Evolutionary conservation across 805 yeast genomes (phyloP).

Genomic region (Monosporozyma aerobia): DNA sequence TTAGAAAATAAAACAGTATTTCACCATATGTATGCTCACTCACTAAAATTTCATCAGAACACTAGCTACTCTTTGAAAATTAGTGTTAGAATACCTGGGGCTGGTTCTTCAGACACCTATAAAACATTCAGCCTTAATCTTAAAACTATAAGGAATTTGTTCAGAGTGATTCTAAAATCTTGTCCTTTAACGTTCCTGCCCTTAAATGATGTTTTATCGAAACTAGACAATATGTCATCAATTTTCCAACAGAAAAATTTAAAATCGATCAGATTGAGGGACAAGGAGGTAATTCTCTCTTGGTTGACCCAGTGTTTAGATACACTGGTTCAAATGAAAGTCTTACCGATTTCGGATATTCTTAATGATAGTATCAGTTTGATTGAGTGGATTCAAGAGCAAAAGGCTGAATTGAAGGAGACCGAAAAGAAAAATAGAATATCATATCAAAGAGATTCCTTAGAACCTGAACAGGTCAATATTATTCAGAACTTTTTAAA

Average conservation of each 20-base stretch:
- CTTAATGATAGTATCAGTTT: conserved; percentile 9
- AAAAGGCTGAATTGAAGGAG: conserved; percentile 1
- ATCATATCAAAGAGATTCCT: background rate
- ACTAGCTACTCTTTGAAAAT: conserved; percentile 8
- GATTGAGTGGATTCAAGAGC: conserved; percentile 12
- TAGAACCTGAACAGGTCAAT: conserved; percentile 24
- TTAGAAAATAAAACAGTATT: conserved; percentile 7
- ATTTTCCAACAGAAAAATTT: background rate
- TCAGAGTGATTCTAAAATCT: conserved; percentile 10
- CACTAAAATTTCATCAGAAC: conserved; percentile 14
- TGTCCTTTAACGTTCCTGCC: conserved; percentile 20
- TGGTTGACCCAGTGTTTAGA: conserved; percentile 12
- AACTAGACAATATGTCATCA: conserved; percentile 3
- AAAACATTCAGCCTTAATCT: conserved; percentile 5
- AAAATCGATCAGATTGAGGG: background rate
- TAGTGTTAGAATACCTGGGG: background rate
- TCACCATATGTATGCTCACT: conserved; percentile 11
- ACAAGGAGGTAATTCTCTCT: background rate
- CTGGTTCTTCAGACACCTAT: background rate
- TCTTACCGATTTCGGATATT: conserved; percentile 1
- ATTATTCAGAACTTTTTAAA: conserved; percentile 21
- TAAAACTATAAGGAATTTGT: conserved; percentile 13
- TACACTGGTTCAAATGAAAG: conserved; percentile 7
- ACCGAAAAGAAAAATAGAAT: background rate
- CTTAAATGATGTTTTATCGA: conserved; percentile 8